Conservation (phyloP, 768 basidiomycete genomes). For the Suillus tomentosus region DNA sequence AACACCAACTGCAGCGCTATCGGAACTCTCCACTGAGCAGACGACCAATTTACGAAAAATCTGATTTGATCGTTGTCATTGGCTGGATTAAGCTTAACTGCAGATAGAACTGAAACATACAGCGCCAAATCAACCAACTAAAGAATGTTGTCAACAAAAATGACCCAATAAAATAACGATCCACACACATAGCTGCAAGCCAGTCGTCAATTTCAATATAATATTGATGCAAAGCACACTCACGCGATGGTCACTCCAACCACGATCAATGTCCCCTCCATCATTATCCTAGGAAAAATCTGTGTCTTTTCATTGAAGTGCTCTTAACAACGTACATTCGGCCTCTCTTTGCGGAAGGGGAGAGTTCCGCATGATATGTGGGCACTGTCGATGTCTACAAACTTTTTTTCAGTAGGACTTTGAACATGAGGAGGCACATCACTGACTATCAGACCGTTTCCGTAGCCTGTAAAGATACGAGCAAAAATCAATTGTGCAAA, state of each 20-base stretch:
- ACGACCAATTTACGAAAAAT: constrained; percentile 36
- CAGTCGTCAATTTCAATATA: background rate
- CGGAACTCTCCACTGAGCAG: constrained; percentile 44
- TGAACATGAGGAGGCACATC: background rate
- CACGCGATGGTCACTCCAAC: constrained; percentile 44
- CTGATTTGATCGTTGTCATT: constrained; percentile 16
- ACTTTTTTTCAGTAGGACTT: background rate
- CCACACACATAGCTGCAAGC: background rate
- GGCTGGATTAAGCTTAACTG: background rate
- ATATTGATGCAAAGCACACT: constrained; percentile 13
- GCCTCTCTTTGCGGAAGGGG: constrained; percentile 43
- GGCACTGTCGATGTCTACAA: constrained; percentile 45
- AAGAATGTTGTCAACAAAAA: background rate
- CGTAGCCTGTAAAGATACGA: constrained; percentile 42
- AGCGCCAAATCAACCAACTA: constrained; percentile 44
- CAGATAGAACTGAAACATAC: constrained; percentile 22
- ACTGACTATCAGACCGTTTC: constrained; percentile 43
- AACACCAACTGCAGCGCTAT: constrained; percentile 44
- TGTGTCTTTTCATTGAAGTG: background rate
- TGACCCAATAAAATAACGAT: constrained; percentile 3
- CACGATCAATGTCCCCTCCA: constrained; percentile 12
- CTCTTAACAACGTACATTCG: constrained; percentile 24
- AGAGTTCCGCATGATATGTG: constrained; percentile 47
- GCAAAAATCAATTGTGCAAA: constrained; percentile 44
- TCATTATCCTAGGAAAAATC: constrained; percentile 12